Evolutionary conservation across 345 rosid genomes (phyloP).

Genomic region (Citrus unshiu): DNA sequence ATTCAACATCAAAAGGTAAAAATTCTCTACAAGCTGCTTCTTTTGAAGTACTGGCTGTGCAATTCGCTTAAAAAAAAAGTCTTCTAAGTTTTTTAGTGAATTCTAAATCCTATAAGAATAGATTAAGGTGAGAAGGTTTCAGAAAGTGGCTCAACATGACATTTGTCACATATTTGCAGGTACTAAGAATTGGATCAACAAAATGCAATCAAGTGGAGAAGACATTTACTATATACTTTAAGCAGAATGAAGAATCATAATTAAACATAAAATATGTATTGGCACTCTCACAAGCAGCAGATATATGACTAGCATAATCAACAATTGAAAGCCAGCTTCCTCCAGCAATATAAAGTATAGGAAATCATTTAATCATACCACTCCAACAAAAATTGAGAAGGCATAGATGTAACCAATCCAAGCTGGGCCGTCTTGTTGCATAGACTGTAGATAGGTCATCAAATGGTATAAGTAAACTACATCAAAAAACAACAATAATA

Average conservation of each 20-base stretch:
- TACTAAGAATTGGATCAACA: background rate
- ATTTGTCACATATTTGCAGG: background rate
- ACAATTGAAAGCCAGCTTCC: conserved; percentile 6
- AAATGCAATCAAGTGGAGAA: background rate
- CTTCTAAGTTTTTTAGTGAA: background rate
- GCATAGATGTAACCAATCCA: conserved; percentile 95
- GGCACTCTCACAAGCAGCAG: background rate
- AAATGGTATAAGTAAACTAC: conserved; percentile 18
- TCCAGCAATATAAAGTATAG: conserved; percentile 11
- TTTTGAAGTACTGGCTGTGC: background rate
- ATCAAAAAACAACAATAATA: background rate
- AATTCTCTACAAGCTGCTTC: background rate
- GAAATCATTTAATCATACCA: conserved; percentile 54
- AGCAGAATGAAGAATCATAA: background rate
- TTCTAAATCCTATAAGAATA: background rate
- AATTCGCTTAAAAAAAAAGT: background rate
- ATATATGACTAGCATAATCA: background rate
- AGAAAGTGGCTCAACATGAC: background rate
- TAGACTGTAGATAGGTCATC: conserved; percentile 64
- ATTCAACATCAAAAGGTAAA: background rate
- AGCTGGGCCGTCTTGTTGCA: conserved; percentile 94
- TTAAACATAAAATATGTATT: background rate
- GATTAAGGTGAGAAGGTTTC: background rate
- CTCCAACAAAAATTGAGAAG: conserved; percentile 84
- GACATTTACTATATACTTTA: background rate